A percentile compares a stretch with the other conserved stretches of the same genome.
Conservation (phyloP, 2,329 filamentous ascomycete species). For the Arthrinium puccinioides region DNA sequence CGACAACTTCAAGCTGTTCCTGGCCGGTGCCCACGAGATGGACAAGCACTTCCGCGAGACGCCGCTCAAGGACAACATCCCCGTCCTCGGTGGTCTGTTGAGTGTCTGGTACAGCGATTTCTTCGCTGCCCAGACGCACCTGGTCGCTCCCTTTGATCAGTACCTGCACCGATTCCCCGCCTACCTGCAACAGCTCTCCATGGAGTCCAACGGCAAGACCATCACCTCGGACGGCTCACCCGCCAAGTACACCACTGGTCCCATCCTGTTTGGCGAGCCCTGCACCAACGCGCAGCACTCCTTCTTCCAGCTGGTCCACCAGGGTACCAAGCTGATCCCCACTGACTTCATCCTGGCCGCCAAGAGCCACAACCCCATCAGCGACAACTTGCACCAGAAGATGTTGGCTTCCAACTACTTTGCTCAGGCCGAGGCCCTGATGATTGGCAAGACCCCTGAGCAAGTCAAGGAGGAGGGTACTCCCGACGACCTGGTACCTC, state of each 20-base stretch:
- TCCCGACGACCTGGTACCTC: slow-evolving; percentile 71
- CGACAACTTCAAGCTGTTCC: slow-evolving; percentile 96
- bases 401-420: slow-evolving; percentile 93
- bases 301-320: slow-evolving; percentile 99
- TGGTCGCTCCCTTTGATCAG: slow-evolving; percentile 97
- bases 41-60: slow-evolving; percentile 95
- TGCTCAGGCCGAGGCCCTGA: slow-evolving; percentile 79
- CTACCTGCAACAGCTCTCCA: slow-evolving; percentile 97
- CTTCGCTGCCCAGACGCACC: slow-evolving; percentile 94
- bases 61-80: slow-evolving; percentile 91
- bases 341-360: slow-evolving; percentile 96
- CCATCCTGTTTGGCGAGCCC: slow-evolving; percentile 95
- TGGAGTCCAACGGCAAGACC: slow-evolving; percentile 99
- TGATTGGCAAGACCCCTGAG: slow-evolving; percentile 83
- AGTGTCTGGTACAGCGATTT: slow-evolving; percentile 99
- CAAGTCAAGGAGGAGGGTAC: slow-evolving; percentile 71
- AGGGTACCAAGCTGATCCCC: slow-evolving; percentile 97
- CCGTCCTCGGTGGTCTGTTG: slow-evolving; percentile 80
- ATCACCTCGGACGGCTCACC: slow-evolving; percentile 83
- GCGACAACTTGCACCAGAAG: slow-evolving; percentile 90
- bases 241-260: slow-evolving; percentile 94
- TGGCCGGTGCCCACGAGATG: slow-evolving; percentile 92
- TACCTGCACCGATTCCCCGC: slow-evolving; percentile 98
- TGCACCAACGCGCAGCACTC: slow-evolving; percentile 99
- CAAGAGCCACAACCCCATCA: slow-evolving; percentile 92